phyloP scores from a whole-genome alignment of 2,329 filamentous ascomycete species.

The Arachnopeziza araneosa region DNA sequence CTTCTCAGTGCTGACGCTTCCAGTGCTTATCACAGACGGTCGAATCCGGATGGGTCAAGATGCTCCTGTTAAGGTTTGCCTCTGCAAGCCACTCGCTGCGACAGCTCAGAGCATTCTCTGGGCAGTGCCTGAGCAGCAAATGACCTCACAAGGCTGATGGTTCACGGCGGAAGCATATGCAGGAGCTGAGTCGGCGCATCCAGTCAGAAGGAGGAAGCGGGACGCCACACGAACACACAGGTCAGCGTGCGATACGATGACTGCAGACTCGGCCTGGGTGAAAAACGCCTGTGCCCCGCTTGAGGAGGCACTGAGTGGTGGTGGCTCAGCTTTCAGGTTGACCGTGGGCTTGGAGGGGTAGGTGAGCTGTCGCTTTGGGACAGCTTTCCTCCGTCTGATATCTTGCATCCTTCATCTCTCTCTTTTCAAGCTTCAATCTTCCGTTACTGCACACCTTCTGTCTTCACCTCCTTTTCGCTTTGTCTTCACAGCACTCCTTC shows the following conservation, averaged over 20 bases:
- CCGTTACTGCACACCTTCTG: not conserved
- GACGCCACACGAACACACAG: not conserved
- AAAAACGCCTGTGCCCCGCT: not conserved
- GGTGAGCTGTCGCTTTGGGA: not conserved
- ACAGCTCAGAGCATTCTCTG: not conserved
- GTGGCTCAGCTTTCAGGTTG: not conserved
- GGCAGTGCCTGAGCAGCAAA: not conserved
- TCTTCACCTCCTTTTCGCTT: not conserved
- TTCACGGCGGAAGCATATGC: not conserved
- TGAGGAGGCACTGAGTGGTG: not conserved
- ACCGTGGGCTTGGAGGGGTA: not conserved
- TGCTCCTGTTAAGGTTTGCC: not conserved
- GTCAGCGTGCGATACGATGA: not conserved
- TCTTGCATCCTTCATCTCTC: not conserved
- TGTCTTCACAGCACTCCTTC: not conserved
- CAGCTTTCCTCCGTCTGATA: not conserved
- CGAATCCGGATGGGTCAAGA: not conserved
- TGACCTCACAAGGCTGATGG: not conserved
- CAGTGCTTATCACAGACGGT: not conserved
- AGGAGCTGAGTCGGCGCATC: not conserved
- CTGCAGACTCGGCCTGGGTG: not conserved
- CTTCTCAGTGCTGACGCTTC: not conserved
- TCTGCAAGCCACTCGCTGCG: not conserved
- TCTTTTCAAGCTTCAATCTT: not conserved
- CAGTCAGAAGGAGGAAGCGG: not conserved